Percentiles rank a stretch among this genome's conserved stretches.
Evolutionary conservation across 2,329 filamentous ascomycete species (phyloP).

Genomic region (Gnomoniopsis sp.): DNA sequence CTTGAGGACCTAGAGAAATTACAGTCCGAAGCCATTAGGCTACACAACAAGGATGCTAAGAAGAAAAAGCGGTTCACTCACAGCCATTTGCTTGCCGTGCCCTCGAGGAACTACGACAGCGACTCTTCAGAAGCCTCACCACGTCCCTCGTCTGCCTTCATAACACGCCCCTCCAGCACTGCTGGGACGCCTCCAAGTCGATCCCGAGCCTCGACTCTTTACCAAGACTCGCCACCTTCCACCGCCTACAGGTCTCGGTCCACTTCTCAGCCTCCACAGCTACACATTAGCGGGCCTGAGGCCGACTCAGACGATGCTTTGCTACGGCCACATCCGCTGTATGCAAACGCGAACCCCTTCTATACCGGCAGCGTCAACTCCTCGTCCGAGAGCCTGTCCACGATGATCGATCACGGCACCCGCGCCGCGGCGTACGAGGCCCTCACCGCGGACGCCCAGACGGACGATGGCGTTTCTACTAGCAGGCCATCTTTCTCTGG

Average conservation of each 20-base stretch:
- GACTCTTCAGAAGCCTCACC: neutral
- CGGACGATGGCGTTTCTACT: neutral
- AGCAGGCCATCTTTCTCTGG: neutral
- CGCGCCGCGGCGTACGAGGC: neutral
- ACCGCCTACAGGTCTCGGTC: neutral
- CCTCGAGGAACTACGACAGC: slow-evolving; percentile 2
- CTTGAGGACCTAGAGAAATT: slow-evolving; percentile 60
- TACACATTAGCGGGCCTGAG: slow-evolving; percentile 6
- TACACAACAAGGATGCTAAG: neutral
- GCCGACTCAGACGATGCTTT: neutral
- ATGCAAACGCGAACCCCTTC: neutral
- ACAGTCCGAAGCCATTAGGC: slow-evolving; percentile 50
- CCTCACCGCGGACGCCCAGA: neutral
- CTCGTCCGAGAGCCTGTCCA: slow-evolving; percentile 12
- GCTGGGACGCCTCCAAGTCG: too few species aligned
- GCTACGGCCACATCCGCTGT: neutral
- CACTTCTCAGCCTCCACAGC: neutral
- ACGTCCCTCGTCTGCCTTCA: slow-evolving; percentile 1
- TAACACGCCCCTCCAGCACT: slow-evolving; percentile 17
- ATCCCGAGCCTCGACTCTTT: slow-evolving; percentile 17
- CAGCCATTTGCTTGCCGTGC: neutral
- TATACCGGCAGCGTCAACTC: slow-evolving; percentile 1
- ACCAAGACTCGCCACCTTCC: slow-evolving; percentile 2
- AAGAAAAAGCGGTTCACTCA: slow-evolving; percentile 4
- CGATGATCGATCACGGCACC: slow-evolving; percentile 1